phyloP scores from a whole-genome alignment of 192 early-diverging fungal genomes.

The Backusella tuberculispora region DNA sequence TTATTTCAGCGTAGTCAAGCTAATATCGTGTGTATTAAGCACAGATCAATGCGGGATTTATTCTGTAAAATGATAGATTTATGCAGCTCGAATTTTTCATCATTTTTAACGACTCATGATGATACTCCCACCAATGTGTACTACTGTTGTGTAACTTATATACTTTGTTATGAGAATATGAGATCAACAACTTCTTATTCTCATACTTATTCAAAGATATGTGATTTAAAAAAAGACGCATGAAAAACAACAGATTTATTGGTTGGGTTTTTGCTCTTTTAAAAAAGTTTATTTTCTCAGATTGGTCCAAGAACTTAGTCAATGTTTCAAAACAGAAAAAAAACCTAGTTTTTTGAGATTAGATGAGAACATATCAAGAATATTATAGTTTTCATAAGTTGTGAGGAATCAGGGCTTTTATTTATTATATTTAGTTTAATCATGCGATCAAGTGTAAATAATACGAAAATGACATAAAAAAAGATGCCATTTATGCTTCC shows the following conservation, averaged over 20 bases:
- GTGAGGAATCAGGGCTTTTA: not conserved
- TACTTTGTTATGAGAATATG: not conserved
- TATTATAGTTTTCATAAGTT: not conserved
- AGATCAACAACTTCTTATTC: not conserved
- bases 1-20: constrained; percentile 1
- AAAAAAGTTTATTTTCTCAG: not conserved
- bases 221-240: not conserved
- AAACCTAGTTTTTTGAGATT: not conserved
- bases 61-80: not conserved
- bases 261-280: not conserved
- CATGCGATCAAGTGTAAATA: not conserved
- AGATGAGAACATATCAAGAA: constrained; percentile 1
- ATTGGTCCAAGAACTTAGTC: not conserved
- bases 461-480: not conserved
- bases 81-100: not conserved
- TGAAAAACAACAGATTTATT: not conserved
- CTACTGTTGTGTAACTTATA: not conserved
- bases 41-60: not conserved
- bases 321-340: not conserved
- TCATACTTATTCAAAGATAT: not conserved
- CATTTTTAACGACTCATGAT: not conserved
- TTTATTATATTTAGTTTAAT: not conserved
- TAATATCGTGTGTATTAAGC: not conserved
- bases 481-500: not conserved
- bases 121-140: not conserved